Evolutionary conservation across 1,139 yeast species (phyloP).

Genomic region (Debaryomyces sp.): DNA sequence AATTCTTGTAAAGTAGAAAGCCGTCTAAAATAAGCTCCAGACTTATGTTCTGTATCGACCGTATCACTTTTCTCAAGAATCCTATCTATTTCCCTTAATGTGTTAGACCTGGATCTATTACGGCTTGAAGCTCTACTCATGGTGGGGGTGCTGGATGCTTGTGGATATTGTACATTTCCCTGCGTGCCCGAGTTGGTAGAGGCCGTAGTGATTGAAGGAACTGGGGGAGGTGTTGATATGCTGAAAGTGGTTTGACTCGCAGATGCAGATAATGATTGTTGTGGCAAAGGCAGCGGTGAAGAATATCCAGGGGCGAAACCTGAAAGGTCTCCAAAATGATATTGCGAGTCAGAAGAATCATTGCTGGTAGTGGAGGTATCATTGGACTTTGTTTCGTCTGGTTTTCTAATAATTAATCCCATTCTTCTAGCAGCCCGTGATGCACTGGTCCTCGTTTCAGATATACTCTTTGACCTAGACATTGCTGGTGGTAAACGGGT

Average conservation of each 20-base stretch:
- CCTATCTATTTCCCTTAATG: conserved; percentile 42
- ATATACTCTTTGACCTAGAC: conserved; percentile 54
- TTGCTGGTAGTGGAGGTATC: conserved; percentile 13
- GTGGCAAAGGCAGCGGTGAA: conserved; percentile 16
- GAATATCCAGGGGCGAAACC: conserved; percentile 3
- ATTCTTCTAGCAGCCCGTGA: conserved; percentile 62
- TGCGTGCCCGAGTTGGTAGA: conserved; percentile 20
- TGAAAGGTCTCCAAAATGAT: background rate
- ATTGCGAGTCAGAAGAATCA: conserved; percentile 8
- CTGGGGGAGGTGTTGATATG: conserved; percentile 21
- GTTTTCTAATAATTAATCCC: conserved; percentile 64
- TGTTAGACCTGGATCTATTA: conserved; percentile 40
- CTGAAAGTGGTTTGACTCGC: conserved; percentile 29
- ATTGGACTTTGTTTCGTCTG: conserved; percentile 21
- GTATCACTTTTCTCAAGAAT: conserved; percentile 43
- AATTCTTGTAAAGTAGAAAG: conserved; percentile 69
- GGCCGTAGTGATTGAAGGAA: conserved; percentile 20
- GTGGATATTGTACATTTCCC: conserved; percentile 17
- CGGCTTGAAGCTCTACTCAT: conserved; percentile 20
- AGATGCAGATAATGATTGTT: conserved; percentile 23
- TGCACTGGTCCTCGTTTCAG: conserved; percentile 62
- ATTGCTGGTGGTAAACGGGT: conserved; percentile 17
- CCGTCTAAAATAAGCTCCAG: conserved; percentile 72
- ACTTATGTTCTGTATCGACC: conserved; percentile 50
- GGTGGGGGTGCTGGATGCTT: conserved; percentile 14